Base-by-base conservation (phyloP, 192 early-diverging fungal species). In the Chytriomyces sp. region DNA sequence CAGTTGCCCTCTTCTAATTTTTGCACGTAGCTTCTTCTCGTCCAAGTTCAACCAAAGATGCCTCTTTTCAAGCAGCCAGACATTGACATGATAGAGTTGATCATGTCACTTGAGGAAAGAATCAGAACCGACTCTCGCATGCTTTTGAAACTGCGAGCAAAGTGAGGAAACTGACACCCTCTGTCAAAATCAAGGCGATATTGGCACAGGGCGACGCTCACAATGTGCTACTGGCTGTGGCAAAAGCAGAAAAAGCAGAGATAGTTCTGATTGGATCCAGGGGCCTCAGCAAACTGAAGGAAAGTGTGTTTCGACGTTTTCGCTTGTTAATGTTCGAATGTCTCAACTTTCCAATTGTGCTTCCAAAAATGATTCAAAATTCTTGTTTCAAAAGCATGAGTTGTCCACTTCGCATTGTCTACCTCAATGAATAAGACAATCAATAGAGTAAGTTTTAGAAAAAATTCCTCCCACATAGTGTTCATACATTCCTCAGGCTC, bases 191-290 rank as follows among this genome's bases (percentile, higher is more conserved):
- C 22, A 56, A 59, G 39, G 68, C 68, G 8, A 5, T 70, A 5
- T 70, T 57, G 0, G 6, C 39, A 22, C 57, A 70, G 37, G 68
- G 68, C n/a, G 59, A 61, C 28, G 66, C 33, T 19, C 55, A 22
- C 5, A 7, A 31, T 3, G 26, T 31, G 33, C 28, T 59, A 12
- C 19, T 59, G 25, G 55, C 39, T 17, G 44, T 70, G 36, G 64
- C 19, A 22, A 57, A 57, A 30, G 39, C 28, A 7, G 7, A 52
- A 40, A 59, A 70, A 8, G 74, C 56, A 14, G 70, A 75, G 25
- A 60, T 44, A 38, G 52, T 75, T 37, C 58, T 75, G 10, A 57
- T 75, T n/a, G 74, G 74, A 6, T 70, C 65, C 17, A 14, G 74
- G 5, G 69, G 69, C 19, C 41, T 75, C 22, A 32, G 69, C 10